These are phyloP conservation scores for Glycyrrhiza uralensis DNA, from an alignment of 306 rosid genomes.

Conservation along the genomic window DNA sequence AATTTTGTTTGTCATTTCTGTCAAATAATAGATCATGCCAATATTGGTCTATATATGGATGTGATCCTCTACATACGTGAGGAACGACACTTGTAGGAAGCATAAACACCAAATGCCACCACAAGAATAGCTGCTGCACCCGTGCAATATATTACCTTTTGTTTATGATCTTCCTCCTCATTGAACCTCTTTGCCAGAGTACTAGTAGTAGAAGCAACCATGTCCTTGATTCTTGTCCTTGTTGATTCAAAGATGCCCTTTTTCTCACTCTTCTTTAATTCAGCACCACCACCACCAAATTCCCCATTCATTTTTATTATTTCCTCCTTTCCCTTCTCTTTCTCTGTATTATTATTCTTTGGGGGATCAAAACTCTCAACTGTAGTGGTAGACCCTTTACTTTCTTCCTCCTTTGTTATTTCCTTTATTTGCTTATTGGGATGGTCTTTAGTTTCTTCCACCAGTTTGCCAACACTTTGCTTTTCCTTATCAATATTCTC, in stretches of 20 bases:
- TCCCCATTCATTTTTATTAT: background rate
- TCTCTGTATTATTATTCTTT: background rate
- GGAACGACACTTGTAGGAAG: conserved; percentile 34
- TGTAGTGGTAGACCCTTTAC: background rate
- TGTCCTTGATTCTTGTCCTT: conserved; percentile 4
- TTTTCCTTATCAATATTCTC: conserved; percentile 20
- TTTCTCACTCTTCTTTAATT: background rate
- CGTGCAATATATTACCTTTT: conserved; percentile 20
- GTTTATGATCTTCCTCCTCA: conserved; percentile 36
- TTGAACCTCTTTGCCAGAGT: background rate
- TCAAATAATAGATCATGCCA: no score
- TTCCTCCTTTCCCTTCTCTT: no score
- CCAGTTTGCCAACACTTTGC: background rate
- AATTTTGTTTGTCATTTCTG: background rate
- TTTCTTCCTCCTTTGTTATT: conserved; percentile 6
- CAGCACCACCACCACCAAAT: background rate
- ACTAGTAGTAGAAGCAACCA: conserved; percentile 24
- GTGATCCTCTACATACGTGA: no score
- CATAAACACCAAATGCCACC: conserved; percentile 28
- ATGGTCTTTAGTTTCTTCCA: background rate
- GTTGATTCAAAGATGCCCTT: background rate
- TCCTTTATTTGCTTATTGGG: background rate
- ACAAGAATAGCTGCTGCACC: conserved; percentile 29
- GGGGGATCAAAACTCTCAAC: background rate
- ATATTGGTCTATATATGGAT: no score